Evolutionary conservation across 345 rosid species (phyloP), one percentile per base, ranked within the genome.

Genomic region (Euphorbia lathyris): DNA sequence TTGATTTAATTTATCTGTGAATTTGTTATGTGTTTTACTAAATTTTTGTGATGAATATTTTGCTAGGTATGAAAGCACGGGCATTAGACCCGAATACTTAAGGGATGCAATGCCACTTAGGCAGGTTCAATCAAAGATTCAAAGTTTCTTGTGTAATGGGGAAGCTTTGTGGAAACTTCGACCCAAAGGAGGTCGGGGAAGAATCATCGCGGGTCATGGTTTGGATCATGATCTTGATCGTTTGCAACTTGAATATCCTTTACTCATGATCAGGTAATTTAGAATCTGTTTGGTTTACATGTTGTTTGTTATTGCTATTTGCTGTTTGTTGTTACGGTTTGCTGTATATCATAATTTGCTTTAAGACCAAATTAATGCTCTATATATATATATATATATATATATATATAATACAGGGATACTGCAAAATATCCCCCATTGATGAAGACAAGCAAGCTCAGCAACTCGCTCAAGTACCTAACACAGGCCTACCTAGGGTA

Each of bases 381-480:
- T n/a, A n/a, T n/a, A n/a, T n/a, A n/a, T n/a, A n/a, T n/a, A n/a
- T n/a, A n/a, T n/a, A n/a, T n/a, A n/a, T n/a, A n/a, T n/a, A n/a
- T n/a, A n/a, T n/a, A n/a, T n/a, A n/a, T n/a, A n/a, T n/a, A n/a
- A 3, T 74, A 64, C 74, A 94, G 98, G 85, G 97, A 94, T 68
- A 86, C 90, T 10, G 89, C 97, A n/a, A 82, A 87, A 72, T 89
- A 91, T 52, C 97, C 97, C 38, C 97, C 98, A 7, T 71, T 94
- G 76, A 82, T 94, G 98, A 94, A 91, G 78, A 88, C 98, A 68
- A 91, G 92, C 93, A 89, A 88, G 87, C 97, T 94, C 63, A 89
- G 93, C 84, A 88, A 94, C 80, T 83, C 98, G 52, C 94, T 94
- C 69, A 94, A 85, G 76, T 86, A 91, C 80, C 77, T 94, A 65